These are phyloP conservation scores for Astragalus glycyphyllos DNA, from an alignment of 306 rosid genomes.

Conservation along the genomic window DNA sequence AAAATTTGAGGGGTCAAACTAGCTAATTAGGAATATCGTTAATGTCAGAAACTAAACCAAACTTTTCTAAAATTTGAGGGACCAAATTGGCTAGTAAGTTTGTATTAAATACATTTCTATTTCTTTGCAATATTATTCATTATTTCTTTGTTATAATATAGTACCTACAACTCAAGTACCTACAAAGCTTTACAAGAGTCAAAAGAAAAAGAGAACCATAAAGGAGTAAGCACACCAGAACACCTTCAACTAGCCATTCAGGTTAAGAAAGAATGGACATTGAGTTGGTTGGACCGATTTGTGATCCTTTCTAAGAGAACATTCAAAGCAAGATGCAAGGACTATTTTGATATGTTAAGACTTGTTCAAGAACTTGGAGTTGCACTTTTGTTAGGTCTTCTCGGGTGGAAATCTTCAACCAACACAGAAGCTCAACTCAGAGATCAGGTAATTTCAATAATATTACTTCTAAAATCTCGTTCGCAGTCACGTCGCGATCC, in stretches of 20 bases:
- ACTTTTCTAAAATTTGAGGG: too few species aligned
- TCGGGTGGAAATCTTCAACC: slow-evolving; percentile 92
- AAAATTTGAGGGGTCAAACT: too few species aligned
- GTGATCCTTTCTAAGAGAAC: slow-evolving; percentile 73
- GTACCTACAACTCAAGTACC: slow-evolving; percentile 82
- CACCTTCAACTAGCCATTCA: slow-evolving; percentile 78
- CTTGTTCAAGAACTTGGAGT: slow-evolving; percentile 83
- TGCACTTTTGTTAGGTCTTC: slow-evolving; percentile 84
- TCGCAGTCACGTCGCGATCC: too few species aligned
- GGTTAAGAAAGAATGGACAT: slow-evolving; percentile 83
- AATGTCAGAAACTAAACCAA: too few species aligned
- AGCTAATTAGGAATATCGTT: too few species aligned
- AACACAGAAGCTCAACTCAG: slow-evolving; percentile 88
- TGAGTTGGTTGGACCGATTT: slow-evolving; percentile 86
- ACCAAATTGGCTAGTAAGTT: too few species aligned
- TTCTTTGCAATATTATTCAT: slow-evolving; percentile 1
- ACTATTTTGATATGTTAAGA: slow-evolving; percentile 83
- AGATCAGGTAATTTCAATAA: slow-evolving; percentile 74
- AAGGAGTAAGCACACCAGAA: slow-evolving; percentile 58
- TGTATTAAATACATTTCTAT: slow-evolving; percentile 19
- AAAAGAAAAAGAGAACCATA: slow-evolving; percentile 73
- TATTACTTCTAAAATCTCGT: background rate
- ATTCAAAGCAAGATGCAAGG: slow-evolving; percentile 72
- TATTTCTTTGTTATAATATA: slow-evolving; percentile 42
- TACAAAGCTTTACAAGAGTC: slow-evolving; percentile 71